Percentiles rank a stretch among this genome's conserved stretches.
These are phyloP conservation scores for Euphrasia confusa DNA, from an alignment of 257 asterid species.

Conservation along the genomic window DNA sequence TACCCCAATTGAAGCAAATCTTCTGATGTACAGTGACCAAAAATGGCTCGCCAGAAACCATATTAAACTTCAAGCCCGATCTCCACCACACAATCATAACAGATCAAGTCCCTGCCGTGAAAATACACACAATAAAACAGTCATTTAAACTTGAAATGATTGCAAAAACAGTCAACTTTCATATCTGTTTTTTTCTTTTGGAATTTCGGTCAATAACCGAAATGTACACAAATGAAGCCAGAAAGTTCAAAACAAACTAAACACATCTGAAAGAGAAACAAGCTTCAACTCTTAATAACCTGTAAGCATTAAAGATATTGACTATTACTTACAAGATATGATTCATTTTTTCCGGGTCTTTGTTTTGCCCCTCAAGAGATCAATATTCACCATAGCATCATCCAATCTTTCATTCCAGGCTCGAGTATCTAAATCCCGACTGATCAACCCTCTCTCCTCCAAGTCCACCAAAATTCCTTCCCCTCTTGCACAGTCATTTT, in stretches of 20 bases:
- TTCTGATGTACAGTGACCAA: not conserved
- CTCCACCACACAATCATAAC: conserved; percentile 9
- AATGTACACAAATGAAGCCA: not conserved
- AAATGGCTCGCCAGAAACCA: not conserved
- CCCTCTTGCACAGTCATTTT: conserved; percentile 38
- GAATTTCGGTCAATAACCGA: too few relatives aligned
- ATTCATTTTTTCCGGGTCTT: conserved; percentile 21
- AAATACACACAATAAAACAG: not conserved
- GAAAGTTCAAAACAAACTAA: not conserved
- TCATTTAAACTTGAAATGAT: not conserved
- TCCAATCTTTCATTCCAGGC: conserved; percentile 40
- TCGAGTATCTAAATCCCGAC: conserved; percentile 24
- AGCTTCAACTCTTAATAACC: conserved; percentile 24
- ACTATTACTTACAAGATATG: not conserved
- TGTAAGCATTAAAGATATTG: not conserved
- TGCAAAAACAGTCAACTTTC: too few relatives aligned
- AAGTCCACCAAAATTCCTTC: conserved; percentile 56
- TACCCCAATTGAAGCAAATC: not conserved
- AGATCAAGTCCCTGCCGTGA: not conserved
- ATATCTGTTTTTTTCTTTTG: too few relatives aligned
- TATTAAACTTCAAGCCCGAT: not conserved
- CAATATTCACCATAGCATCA: conserved; percentile 42
- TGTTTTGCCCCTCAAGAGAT: conserved; percentile 39
- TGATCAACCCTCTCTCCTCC: conserved; percentile 57
- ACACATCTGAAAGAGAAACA: conserved; percentile 14